A percentile compares a stretch with the other conserved stretches of the same genome.
phyloP scores from a whole-genome alignment of 2,329 filamentous ascomycete genomes.

The Blastomyces gilchristii region DNA sequence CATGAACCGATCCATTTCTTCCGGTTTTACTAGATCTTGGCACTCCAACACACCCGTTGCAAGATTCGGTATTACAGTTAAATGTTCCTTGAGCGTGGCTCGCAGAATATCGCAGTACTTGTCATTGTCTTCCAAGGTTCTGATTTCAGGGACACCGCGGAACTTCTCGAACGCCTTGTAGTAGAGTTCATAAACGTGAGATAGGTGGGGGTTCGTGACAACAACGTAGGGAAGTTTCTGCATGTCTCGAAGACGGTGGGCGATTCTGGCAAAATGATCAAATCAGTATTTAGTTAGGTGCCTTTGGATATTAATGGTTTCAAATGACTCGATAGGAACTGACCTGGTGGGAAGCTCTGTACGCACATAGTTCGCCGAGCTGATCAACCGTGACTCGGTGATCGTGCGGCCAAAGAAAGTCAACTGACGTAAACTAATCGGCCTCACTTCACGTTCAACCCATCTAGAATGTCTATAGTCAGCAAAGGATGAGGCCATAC shows the following conservation, averaged over 20 bases:
- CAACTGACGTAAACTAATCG: constrained; percentile 91
- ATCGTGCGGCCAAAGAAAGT: constrained; percentile 94
- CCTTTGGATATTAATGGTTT: neutral
- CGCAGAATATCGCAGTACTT: constrained; percentile 70
- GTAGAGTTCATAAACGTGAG: constrained; percentile 92
- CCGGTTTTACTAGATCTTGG: constrained; percentile 65
- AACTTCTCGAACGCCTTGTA: constrained; percentile 92
- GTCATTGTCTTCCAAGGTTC: constrained; percentile 82
- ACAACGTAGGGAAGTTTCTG: constrained; percentile 93
- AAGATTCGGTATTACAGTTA: constrained; percentile 86
- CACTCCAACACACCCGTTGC: constrained; percentile 92
- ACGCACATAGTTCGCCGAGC: constrained; percentile 94
- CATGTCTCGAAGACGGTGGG: constrained; percentile 93
- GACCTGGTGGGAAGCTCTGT: constrained; percentile 82
- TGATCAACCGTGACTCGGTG: constrained; percentile 78
- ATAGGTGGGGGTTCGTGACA: constrained; percentile 88
- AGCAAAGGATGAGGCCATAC: neutral
- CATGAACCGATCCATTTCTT: constrained; percentile 87
- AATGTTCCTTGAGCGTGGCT: constrained; percentile 71
- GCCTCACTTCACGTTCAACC: constrained; percentile 82
- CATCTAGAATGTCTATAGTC: constrained; percentile 48
- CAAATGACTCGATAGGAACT: constrained; percentile 15
- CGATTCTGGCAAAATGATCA: constrained; percentile 48
- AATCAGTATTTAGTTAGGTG: neutral
- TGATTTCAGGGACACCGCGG: constrained; percentile 72